phyloP scores from a whole-genome alignment of 2,329 filamentous ascomycete species.

The Pezicula rhizophila region DNA sequence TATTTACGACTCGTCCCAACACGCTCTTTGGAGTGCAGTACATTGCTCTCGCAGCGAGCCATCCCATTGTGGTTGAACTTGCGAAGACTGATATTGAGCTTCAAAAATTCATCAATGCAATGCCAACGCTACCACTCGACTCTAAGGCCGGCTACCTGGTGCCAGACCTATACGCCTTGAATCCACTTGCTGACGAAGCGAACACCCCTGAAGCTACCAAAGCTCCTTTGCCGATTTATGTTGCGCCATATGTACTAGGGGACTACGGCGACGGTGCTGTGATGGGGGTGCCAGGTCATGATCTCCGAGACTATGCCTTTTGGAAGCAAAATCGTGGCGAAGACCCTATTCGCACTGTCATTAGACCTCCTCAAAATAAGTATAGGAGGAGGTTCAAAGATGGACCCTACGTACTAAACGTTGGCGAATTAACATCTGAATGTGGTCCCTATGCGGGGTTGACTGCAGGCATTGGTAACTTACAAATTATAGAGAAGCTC shows the following conservation, averaged over 20 bases:
- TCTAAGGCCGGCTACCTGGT: constrained; percentile 65
- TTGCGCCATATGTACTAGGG: constrained; percentile 77
- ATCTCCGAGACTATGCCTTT: constrained; percentile 71
- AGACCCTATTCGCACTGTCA: constrained; percentile 56
- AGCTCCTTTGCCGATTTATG: constrained; percentile 65
- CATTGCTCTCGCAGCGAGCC: constrained; percentile 67
- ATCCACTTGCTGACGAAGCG: constrained; percentile 56
- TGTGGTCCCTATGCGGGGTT: constrained; percentile 61
- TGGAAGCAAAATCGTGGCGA: constrained; percentile 65
- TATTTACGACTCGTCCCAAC: constrained; percentile 81
- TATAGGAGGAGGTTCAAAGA: constrained; percentile 36
- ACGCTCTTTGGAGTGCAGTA: constrained; percentile 87
- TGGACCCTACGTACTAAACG: constrained; percentile 51
- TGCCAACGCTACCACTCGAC: constrained; percentile 48
- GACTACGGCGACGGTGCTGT: constrained; percentile 84
- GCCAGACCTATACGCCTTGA: constrained; percentile 53
- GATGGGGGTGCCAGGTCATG: constrained; percentile 88
- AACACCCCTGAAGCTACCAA: constrained; percentile 44
- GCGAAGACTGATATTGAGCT: constrained; percentile 56
- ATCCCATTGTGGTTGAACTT: constrained; percentile 59
- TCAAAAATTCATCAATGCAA: constrained; percentile 59
- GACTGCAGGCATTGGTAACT: constrained; percentile 54
- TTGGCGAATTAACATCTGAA: constrained; percentile 61
- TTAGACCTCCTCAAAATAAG: constrained; percentile 41
- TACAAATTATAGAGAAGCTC: constrained; percentile 53